These are phyloP conservation scores for Hansenula lynferdii DNA, from an alignment of 1,139 yeast genomes.

Conservation along the genomic window DNA sequence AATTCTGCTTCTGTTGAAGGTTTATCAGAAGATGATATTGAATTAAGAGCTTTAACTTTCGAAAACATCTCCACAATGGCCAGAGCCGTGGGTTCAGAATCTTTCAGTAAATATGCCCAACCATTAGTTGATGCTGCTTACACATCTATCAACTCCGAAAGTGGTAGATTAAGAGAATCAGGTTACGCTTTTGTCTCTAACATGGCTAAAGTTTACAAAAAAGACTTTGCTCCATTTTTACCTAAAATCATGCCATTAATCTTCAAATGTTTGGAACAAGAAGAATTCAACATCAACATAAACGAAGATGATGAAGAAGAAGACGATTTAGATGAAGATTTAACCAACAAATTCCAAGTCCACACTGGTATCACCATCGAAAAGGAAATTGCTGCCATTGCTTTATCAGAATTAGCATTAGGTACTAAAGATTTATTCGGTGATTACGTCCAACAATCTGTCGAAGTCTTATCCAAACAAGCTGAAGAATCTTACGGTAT, in stretches of 20 bases:
- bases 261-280: conserved; percentile 79
- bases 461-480: conserved; percentile 64
- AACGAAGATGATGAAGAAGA: conserved; percentile 36
- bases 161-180: conserved; percentile 86
- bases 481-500: conserved; percentile 85
- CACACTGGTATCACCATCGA: conserved; percentile 95
- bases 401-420: conserved; percentile 81
- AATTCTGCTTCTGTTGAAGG: conserved; percentile 65
- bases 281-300: conserved; percentile 53
- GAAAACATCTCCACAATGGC: conserved; percentile 96
- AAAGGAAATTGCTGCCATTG: conserved; percentile 95
- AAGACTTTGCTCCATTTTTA: conserved; percentile 84
- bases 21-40: conserved; percentile 72
- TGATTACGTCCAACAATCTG: conserved; percentile 70
- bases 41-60: conserved; percentile 84
- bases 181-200: conserved; percentile 94
- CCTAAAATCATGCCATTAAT: conserved; percentile 80
- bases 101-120: conserved; percentile 80
- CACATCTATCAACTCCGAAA: conserved; percentile 68
- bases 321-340: conserved; percentile 42
- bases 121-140: conserved; percentile 90
- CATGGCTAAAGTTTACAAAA: conserved; percentile 92
- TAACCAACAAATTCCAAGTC: conserved; percentile 70
- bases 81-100: conserved; percentile 90
- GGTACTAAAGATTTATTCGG: conserved; percentile 82